Conservation (phyloP, 176 grass and related monocot species). For the Oryza rufipogon region DNA sequence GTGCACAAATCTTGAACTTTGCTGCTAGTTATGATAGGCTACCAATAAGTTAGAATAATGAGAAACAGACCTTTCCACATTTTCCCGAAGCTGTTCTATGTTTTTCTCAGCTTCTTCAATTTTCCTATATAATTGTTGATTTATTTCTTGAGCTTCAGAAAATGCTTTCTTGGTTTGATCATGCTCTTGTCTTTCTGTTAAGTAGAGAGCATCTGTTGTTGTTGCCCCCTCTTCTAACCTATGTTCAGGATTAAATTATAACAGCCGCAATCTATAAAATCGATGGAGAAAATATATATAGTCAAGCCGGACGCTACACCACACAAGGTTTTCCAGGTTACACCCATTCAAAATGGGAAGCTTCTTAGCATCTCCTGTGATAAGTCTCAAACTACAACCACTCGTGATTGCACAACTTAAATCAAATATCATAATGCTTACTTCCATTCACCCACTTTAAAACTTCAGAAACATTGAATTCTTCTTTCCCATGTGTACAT, state of each 20-base stretch:
- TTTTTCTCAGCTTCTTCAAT: slow-evolving; percentile 54
- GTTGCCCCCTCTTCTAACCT: slow-evolving; percentile 89
- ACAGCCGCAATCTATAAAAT: slow-evolving; percentile 39
- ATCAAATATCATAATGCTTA: slow-evolving; percentile 23
- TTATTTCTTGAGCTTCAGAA: slow-evolving; percentile 58
- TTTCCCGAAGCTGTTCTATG: slow-evolving; percentile 51
- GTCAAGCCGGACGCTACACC: slow-evolving; percentile 22
- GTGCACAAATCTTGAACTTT: slow-evolving; percentile 33
- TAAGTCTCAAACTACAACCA: slow-evolving; percentile 18
- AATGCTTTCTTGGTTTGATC: slow-evolving; percentile 63
- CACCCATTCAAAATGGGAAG: slow-evolving; percentile 17
- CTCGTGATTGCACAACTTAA: slow-evolving; percentile 5
- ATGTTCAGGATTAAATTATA: slow-evolving; percentile 40
- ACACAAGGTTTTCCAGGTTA: neutral
- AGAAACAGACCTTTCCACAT: slow-evolving; percentile 55
- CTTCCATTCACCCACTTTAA: slow-evolving; percentile 13
- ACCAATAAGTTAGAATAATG: slow-evolving; percentile 39
- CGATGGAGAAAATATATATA: slow-evolving; percentile 27
- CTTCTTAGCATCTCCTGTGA: slow-evolving; percentile 34
- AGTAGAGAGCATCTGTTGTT: slow-evolving; percentile 56
- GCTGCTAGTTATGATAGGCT: slow-evolving; percentile 34
- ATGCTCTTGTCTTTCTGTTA: slow-evolving; percentile 70
- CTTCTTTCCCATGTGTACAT: slow-evolving; percentile 34
- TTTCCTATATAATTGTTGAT: slow-evolving; percentile 54
- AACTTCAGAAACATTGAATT: slow-evolving; percentile 19